phyloP scores from a whole-genome alignment of 225 moss, liverwort and hornwort genomes.

The Pseudoscleropodium purum region DNA sequence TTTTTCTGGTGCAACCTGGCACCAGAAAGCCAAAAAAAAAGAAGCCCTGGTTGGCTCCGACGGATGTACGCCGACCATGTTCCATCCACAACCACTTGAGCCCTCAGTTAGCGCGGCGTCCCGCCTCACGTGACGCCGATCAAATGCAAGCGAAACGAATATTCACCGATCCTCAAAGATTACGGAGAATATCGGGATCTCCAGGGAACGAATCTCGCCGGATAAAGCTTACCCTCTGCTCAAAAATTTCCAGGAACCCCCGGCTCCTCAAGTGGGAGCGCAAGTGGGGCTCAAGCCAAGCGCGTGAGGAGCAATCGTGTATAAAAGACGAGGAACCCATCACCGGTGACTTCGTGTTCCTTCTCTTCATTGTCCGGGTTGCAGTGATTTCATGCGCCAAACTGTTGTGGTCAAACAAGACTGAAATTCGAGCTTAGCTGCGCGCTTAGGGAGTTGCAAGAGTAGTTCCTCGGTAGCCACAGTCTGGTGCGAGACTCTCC shows the following conservation, averaged over 20 bases:
- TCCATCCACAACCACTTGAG: neutral
- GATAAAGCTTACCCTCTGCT: no score
- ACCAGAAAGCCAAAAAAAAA: no score
- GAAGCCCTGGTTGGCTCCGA: neutral
- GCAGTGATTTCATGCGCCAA: no score
- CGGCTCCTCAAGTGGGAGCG: neutral
- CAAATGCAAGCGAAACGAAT: neutral
- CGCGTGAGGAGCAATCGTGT: no score
- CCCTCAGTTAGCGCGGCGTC: neutral
- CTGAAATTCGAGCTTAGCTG: neutral
- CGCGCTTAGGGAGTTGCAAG: neutral
- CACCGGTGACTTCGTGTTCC: neutral
- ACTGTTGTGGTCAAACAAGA: neutral
- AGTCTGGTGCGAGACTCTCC: constrained; percentile 13
- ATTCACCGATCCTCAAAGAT: neutral
- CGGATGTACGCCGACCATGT: neutral
- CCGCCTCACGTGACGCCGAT: neutral
- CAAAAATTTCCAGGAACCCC: neutral
- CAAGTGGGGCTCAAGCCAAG: neutral
- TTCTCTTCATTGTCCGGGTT: neutral
- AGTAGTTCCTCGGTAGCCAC: constrained; percentile 19
- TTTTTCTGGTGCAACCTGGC: no score
- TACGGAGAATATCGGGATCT: neutral
- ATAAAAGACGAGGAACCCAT: neutral
- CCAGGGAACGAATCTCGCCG: neutral